A percentile compares a stretch with the other conserved stretches of the same genome.
phyloP scores from a whole-genome alignment of 1,284 basidiomycete species.

The Ustilago curta region DNA sequence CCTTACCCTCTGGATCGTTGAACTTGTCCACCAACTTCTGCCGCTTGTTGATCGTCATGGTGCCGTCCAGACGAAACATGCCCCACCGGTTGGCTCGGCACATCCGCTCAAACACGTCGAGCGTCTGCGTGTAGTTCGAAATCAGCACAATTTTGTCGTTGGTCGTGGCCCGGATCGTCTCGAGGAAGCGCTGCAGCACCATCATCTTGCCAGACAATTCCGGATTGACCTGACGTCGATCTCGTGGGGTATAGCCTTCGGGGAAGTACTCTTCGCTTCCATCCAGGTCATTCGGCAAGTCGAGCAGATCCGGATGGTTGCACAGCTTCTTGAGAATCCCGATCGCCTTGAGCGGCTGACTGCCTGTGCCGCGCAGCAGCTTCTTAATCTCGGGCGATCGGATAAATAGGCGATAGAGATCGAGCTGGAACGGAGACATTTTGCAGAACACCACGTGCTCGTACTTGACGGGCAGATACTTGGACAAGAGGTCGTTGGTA shows the following conservation, averaged over 20 bases:
- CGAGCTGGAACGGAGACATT: conserved; percentile 86
- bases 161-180: conserved; percentile 61
- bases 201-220: conserved; percentile 75
- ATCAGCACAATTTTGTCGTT: conserved; percentile 98
- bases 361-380: conserved; percentile 86
- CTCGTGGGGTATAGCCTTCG: conserved; percentile 78
- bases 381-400: conserved; percentile 93
- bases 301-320: conserved; percentile 94
- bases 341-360: conserved; percentile 97
- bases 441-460: conserved; percentile 98
- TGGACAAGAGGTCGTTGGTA: conserved; percentile 96
- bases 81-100: conserved; percentile 78
- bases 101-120: conserved; percentile 77
- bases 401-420: conserved; percentile 92
- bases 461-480: conserved; percentile 98
- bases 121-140: conserved; percentile 97
- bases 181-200: conserved; percentile 79
- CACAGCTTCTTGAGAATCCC: conserved; percentile 96
- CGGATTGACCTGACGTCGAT: conserved; percentile 61
- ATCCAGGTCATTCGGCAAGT: conserved; percentile 85
- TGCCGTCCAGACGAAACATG: conserved; percentile 91
- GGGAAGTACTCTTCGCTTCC: conserved; percentile 88
- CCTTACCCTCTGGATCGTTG: conserved; percentile 93
- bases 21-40: conserved; percentile 98
- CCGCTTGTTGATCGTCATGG: conserved; percentile 91